A percentile compares a stretch with the other conserved stretches of the same genome.
Evolutionary conservation across 129 eudicot species (phyloP).

Genomic region (Lonicera japonica): DNA sequence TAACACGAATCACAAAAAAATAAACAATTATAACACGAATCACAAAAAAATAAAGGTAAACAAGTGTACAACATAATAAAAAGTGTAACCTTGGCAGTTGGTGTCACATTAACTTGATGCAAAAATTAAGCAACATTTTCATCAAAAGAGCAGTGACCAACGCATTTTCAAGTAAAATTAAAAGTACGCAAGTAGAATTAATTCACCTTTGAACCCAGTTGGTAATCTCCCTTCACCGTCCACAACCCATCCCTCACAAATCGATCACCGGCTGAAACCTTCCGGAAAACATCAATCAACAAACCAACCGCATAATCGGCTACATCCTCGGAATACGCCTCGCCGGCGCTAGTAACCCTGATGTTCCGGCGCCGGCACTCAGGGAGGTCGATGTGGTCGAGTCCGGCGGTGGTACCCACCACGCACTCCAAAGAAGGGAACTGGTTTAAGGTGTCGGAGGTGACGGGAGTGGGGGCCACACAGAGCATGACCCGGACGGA

Average conservation of each 20-base stretch:
- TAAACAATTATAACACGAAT: too few relatives aligned
- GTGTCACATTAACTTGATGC: too few relatives aligned
- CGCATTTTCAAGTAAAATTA: too few relatives aligned
- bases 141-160: too few relatives aligned
- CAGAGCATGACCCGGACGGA: constrained; percentile 38
- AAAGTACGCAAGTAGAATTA: too few relatives aligned
- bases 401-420: constrained; percentile 37
- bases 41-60: too few relatives aligned
- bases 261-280: constrained; percentile 37
- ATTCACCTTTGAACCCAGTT: constrained; percentile 55
- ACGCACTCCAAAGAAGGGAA: constrained; percentile 41
- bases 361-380: constrained; percentile 65
- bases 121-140: too few relatives aligned
- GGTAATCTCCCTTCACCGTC: constrained; percentile 32
- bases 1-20: too few relatives aligned
- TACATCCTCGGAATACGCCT: constrained; percentile 54
- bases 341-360: constrained; percentile 48
- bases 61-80: too few relatives aligned
- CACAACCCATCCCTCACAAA: constrained; percentile 49
- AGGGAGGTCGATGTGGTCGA: constrained; percentile 47
- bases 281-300: constrained; percentile 48
- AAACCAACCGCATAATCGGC: constrained; percentile 62
- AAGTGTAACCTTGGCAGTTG: too few relatives aligned
- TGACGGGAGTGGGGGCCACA: constrained; percentile 31
- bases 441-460: constrained; percentile 25